Conservation (phyloP, 2,329 filamentous ascomycete genomes). For the Akanthomyces muscarius region DNA sequence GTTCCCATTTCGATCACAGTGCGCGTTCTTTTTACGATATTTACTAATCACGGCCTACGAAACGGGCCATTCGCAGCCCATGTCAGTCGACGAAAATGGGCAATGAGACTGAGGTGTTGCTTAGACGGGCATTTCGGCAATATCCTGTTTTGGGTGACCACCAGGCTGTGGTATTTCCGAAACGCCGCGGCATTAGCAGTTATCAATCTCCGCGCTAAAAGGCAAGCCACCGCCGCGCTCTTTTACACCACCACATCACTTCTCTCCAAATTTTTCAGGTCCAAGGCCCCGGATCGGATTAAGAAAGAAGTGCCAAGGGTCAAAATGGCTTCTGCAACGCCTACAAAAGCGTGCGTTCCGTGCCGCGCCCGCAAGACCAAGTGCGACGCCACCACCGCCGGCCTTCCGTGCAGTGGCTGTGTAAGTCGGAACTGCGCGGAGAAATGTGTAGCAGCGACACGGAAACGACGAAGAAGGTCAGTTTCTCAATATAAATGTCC, state of each 20-base stretch:
- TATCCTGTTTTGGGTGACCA: not conserved
- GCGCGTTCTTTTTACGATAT: no score
- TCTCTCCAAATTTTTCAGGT: not conserved
- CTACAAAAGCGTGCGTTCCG: slow-evolving; percentile 9
- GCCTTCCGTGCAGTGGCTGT: slow-evolving; percentile 12
- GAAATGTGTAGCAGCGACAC: not conserved
- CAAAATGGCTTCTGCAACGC: not conserved
- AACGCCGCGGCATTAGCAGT: not conserved
- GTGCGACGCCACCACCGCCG: slow-evolving; percentile 9
- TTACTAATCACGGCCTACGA: no score
- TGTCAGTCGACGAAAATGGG: not conserved
- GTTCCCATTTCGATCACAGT: no score
- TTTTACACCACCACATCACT: not conserved
- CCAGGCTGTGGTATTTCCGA: not conserved
- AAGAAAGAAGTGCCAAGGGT: not conserved
- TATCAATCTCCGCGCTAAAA: not conserved
- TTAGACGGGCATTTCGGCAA: not conserved
- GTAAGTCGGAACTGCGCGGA: slow-evolving; percentile 5
- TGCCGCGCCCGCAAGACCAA: slow-evolving; percentile 11
- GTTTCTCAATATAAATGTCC: not conserved
- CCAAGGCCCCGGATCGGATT: not conserved
- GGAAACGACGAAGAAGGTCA: not conserved
- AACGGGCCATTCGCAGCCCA: no score
- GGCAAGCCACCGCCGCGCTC: not conserved
- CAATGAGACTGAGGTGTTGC: not conserved